Base-by-base conservation (phyloP, 345 rosid species). In the Raphanus raphanistrum region DNA sequence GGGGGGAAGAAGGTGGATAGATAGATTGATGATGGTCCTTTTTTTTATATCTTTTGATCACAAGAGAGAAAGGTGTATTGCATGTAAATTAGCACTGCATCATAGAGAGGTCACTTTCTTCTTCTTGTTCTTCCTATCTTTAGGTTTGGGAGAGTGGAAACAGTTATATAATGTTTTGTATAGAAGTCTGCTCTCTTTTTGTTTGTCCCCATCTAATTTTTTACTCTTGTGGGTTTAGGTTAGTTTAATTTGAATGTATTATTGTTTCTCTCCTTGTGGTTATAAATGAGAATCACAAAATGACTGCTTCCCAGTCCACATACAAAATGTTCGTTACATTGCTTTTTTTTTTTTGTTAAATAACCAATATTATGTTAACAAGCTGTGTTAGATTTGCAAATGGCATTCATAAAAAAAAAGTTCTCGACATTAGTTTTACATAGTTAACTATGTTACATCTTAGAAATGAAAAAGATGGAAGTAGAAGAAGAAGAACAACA, bases 141-240 rank as follows among this genome's bases (percentile, higher is more conserved):
- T 79, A 36, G 72, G 55, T 68, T 74, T 74, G 62, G 82, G 41
- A 79, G 75, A 69, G 79, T 79, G 12, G 75, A 74, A 74, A 68
- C 79, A 63, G 70, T 74, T 74, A 21, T 7, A 79, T 79, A 74
- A 69, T 79, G 77, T 74, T 79, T 55, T 80, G 82, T 74, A 80
- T 61, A 79, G 79, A 54, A 74, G 66, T 63, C 78, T 74, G 25
- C 75, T 74, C 57, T 16, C 4, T 21, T 63, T 69, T 29, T 72
- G 66, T 29, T 61, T 61, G 21, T 31, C 8, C 66, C 25, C 70
- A 72, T 72, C 70, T 72, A 72, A 59, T 32, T 71, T 71, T 17
- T 13, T 26, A 55, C 60, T 28, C 29, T 25, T 70, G 43, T 80
- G 66, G 69, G 35, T 65, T 75, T 80, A 70, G 80, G 76, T 70